Base-by-base conservation (phyloP, 371 early-diverging fungal species). In the Circinella umbellata region DNA sequence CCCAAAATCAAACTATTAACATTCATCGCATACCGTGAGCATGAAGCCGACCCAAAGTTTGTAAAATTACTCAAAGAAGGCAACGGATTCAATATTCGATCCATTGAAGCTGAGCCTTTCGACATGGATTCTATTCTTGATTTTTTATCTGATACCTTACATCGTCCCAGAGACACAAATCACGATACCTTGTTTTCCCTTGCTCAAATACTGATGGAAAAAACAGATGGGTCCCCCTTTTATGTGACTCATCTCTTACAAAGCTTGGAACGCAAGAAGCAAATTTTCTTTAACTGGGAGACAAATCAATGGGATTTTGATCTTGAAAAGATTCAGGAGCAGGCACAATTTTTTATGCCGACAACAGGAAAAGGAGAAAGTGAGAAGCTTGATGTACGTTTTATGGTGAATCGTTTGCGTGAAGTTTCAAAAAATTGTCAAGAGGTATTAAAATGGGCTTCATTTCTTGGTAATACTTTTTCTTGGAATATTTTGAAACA, bases 241-340 rank as follows among this genome's bases (percentile, higher is more conserved):
- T 83, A 83, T 54, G 73, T 73, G 6, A 55, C 76, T 8, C 84
- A 81, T 55, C 55, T 81, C 35, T 61, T 83, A 15, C 68, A 64
- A 47, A 70, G 77, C 4, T 64, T 80, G 35, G 80, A 79, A 63
- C 80, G 80, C 61, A 81, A 83, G 61, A 78, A 76, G 42, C 61
- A 78, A 5, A 83, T 83, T 6, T 83, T 76, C 51, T 83, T 83
- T 62, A 76, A 81, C 55, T 83, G 84, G 84, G 76, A 79, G n/a
- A 70, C 76, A 47, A 83, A 81, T 27, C 70, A 79, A 67, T 83
- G 84, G 84, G 80, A 77, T 27, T 83, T 76, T 51, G 76, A 81
- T 53, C 37, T 81, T 4, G 49, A 62, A 10, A 77, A 74, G n/a
- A 78, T 83, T 18, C 73, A 80, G 36, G 57, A 69, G 9, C 51